These are phyloP conservation scores for Ilex aquifolium DNA, from an alignment of 257 asterid species.

Conservation along the genomic window DNA sequence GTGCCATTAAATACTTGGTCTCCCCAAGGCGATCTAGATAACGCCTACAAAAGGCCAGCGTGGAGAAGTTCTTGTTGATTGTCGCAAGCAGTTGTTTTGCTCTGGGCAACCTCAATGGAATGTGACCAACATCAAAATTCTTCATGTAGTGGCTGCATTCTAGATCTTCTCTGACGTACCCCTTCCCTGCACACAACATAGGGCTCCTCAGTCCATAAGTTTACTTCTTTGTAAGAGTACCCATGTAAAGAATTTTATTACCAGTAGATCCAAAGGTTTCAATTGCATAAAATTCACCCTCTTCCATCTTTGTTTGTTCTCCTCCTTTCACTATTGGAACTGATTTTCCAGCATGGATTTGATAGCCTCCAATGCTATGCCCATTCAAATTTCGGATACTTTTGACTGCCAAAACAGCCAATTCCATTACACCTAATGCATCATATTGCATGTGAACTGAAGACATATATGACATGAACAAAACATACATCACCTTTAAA, in stretches of 20 bases:
- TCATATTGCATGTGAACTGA: too few species aligned
- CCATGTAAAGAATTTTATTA: slow-evolving; percentile 12
- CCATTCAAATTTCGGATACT: slow-evolving; percentile 95
- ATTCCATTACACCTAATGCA: slow-evolving; percentile 12
- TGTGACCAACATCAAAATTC: slow-evolving; percentile 88
- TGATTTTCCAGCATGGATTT: slow-evolving; percentile 97
- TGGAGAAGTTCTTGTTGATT: slow-evolving; percentile 82
- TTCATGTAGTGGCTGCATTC: slow-evolving; percentile 99
- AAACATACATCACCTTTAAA: too few species aligned
- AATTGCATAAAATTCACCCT: slow-evolving; percentile 97
- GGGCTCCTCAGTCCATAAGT: neutral
- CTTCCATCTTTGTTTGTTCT: slow-evolving; percentile 98
- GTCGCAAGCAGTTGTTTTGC: slow-evolving; percentile 88
- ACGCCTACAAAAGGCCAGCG: slow-evolving; percentile 95
- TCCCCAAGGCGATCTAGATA: slow-evolving; percentile 93
- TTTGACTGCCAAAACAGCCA: slow-evolving; percentile 59
- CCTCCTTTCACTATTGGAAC: slow-evolving; percentile 99
- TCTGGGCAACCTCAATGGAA: slow-evolving; percentile 85
- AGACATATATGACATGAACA: too few species aligned
- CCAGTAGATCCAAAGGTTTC: slow-evolving; percentile 99
- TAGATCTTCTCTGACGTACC: slow-evolving; percentile 90
- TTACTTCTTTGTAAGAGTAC: neutral
- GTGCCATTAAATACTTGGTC: slow-evolving; percentile 90
- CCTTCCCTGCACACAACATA: slow-evolving; percentile 59
- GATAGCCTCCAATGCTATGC: slow-evolving; percentile 88